These are phyloP conservation scores for Petrea volubilis DNA, from an alignment of 257 asterid genomes.

Conservation along the genomic window DNA sequence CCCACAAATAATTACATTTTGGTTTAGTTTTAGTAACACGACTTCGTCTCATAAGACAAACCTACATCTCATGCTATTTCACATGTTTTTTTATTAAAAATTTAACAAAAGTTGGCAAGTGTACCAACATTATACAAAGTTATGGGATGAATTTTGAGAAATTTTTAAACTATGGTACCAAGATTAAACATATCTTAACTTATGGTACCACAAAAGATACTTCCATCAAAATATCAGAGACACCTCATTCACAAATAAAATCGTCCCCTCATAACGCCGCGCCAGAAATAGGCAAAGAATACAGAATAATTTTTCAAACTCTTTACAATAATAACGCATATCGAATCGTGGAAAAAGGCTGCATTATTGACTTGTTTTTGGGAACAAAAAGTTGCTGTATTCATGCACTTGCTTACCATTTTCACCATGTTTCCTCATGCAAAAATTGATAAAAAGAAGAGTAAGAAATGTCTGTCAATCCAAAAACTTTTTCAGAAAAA, in stretches of 20 bases:
- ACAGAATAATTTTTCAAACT: slow-evolving; percentile 39
- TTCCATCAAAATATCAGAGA: slow-evolving; percentile 20
- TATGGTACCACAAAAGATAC: no score
- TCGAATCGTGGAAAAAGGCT: slow-evolving; percentile 39
- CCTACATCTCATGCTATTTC: no score
- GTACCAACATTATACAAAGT: no score
- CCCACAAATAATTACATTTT: no score
- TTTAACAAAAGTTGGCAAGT: no score
- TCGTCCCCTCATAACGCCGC: slow-evolving; percentile 54
- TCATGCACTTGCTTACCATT: slow-evolving; percentile 20
- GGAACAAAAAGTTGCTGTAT: slow-evolving; percentile 3
- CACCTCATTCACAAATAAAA: slow-evolving; percentile 29
- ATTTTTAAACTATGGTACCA: no score
- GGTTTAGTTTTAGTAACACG: no score
- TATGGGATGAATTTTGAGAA: no score
- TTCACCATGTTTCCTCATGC: slow-evolving; percentile 27
- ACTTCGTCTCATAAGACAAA: no score
- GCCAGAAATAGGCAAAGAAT: slow-evolving; percentile 55
- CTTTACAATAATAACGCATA: slow-evolving; percentile 47
- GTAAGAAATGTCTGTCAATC: slow-evolving; percentile 11
- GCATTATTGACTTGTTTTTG: slow-evolving; percentile 22
- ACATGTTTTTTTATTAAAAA: no score
- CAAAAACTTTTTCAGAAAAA: slow-evolving; percentile 23
- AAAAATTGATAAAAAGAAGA: slow-evolving; percentile 13
- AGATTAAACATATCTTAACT: no score